These are phyloP conservation scores for Durotheca rogersii DNA, from an alignment of 495 filamentous ascomycete genomes.

Conservation along the genomic window DNA sequence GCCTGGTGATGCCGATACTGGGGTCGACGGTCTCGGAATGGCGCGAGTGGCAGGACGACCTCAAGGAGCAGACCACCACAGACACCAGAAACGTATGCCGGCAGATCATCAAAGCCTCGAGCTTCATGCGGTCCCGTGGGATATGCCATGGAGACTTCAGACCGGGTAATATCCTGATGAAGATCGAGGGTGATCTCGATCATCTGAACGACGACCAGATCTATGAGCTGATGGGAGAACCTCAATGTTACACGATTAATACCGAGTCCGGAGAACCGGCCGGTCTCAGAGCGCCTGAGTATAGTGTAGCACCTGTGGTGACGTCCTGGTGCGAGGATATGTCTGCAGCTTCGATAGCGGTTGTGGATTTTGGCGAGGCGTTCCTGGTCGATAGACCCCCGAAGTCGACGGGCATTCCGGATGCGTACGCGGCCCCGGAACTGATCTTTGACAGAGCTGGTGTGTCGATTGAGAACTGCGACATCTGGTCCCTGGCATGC, in stretches of 20 bases:
- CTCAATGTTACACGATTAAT: background rate
- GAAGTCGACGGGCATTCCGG: conserved; percentile 15
- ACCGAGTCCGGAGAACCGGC: background rate
- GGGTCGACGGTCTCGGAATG: conserved; percentile 6
- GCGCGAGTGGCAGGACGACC: background rate
- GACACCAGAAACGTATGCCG: conserved; percentile 25
- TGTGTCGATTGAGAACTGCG: conserved; percentile 9
- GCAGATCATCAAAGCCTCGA: conserved; percentile 20
- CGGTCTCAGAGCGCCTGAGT: conserved; percentile 20
- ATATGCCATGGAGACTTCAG: conserved; percentile 37
- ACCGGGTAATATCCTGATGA: conserved; percentile 27
- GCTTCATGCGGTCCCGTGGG: conserved; percentile 22
- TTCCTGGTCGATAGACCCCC: conserved; percentile 10
- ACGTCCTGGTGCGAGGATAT: background rate
- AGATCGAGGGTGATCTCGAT: conserved; percentile 30
- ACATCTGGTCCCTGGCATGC: conserved; percentile 35
- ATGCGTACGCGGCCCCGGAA: conserved; percentile 27
- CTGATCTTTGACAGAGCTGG: conserved; percentile 8
- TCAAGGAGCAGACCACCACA: background rate
- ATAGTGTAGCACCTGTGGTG: conserved; percentile 9
- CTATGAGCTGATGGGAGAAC: conserved; percentile 8
- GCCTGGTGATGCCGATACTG: conserved; percentile 32
- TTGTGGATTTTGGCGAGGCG: conserved; percentile 35
- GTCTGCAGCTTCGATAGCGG: conserved; percentile 7
- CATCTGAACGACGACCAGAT: conserved; percentile 15